Percentiles rank a stretch among this genome's conserved stretches.
phyloP scores from a whole-genome alignment of 2,329 filamentous ascomycete species.

The Alternaria ethzedia region DNA sequence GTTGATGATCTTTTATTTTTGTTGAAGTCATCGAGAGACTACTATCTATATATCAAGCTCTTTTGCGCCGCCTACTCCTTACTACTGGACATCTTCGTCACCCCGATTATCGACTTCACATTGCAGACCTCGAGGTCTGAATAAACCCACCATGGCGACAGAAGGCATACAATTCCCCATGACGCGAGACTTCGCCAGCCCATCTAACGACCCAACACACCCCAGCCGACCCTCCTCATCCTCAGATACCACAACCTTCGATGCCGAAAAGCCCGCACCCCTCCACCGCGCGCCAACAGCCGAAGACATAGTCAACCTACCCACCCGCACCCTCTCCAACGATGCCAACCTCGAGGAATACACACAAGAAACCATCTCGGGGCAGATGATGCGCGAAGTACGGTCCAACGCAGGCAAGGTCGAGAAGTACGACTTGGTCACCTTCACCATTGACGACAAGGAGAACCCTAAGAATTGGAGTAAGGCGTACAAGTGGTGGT shows the following conservation, averaged over 20 bases:
- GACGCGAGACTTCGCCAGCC: constrained; percentile 21
- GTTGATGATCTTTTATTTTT: background rate
- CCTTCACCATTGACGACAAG: constrained; percentile 73
- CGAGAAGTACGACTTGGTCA: constrained; percentile 67
- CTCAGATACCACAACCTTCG: constrained; percentile 14
- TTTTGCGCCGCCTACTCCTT: background rate
- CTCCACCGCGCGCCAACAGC: constrained; percentile 32
- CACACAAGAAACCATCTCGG: constrained; percentile 64
- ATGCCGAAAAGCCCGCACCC: constrained; percentile 14
- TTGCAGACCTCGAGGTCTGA: background rate
- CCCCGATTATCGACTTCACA: background rate
- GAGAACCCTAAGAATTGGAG: constrained; percentile 88
- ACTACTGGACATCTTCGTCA: background rate
- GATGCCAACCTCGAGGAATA: constrained; percentile 68
- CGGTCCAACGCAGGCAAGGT: constrained; percentile 62
- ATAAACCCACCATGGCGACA: constrained; percentile 17
- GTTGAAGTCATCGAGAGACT: background rate
- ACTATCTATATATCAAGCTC: background rate
- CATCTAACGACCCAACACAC: background rate
- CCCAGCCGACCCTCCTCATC: constrained; percentile 18
- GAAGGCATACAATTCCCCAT: constrained; percentile 18
- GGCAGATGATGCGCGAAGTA: constrained; percentile 65
- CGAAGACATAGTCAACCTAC: constrained; percentile 64
- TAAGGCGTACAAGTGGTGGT: constrained; percentile 76
- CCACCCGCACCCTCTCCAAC: constrained; percentile 68